Conservation (phyloP, 306 rosid species). For the Citrullus colocynthis region DNA sequence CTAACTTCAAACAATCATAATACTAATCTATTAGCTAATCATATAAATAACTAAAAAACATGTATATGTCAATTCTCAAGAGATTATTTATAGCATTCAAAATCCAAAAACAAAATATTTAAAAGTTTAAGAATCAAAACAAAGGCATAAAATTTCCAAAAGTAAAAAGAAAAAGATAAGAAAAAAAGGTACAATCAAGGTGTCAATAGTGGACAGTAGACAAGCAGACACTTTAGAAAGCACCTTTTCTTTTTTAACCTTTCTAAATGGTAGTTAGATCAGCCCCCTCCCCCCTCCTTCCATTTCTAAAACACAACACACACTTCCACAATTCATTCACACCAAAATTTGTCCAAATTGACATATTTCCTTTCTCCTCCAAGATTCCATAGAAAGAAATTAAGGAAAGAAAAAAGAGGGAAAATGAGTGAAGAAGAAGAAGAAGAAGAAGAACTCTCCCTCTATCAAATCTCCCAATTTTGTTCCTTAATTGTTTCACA, state of each 20-base stretch:
- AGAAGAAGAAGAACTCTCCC: slow-evolving; percentile 18
- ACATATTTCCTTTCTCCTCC: neutral
- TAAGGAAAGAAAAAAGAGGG: too few species aligned
- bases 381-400: slow-evolving; percentile 4
- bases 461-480: slow-evolving; percentile 25
- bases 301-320: slow-evolving; percentile 7
- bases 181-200: neutral
- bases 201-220: neutral
- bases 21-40: too few species aligned
- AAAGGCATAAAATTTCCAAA: too few species aligned
- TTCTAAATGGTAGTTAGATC: slow-evolving; percentile 17
- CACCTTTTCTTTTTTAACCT: neutral
- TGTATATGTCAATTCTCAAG: too few species aligned
- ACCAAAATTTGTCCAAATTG: neutral
- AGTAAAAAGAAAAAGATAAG: neutral
- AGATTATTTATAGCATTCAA: too few species aligned
- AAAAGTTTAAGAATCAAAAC: too few species aligned
- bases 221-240: slow-evolving; percentile 3
- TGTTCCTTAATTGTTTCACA: slow-evolving; percentile 61
- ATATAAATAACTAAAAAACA: too few species aligned
- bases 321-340: neutral
- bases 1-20: too few species aligned
- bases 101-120: too few species aligned
- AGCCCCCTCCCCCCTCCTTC: slow-evolving; percentile 22
- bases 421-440: slow-evolving; percentile 12